Evolutionary conservation across 2,329 filamentous ascomycete genomes (phyloP), one percentile per base, ranked within the genome.

Genomic region (Calonectria naviculata): DNA sequence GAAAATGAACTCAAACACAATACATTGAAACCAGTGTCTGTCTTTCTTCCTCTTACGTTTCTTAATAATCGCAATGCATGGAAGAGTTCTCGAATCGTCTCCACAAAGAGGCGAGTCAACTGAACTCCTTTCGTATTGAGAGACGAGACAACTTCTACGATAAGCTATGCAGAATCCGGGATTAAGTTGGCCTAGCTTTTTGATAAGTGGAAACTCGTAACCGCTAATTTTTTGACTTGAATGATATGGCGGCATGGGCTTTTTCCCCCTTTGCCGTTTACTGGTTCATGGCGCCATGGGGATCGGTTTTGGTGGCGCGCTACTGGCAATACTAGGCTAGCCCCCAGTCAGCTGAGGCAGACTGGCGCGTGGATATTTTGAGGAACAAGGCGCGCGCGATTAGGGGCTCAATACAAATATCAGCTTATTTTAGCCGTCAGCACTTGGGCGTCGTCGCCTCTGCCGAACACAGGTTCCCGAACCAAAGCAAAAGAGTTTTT

Each of bases 341-440:
- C 21, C 52, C 52, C 52, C 34, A 58, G 52, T 58, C 52, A 58
- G 52, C 52, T 58, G 52, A 58, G 52, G 13, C 46, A 29, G 6
- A 17, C 5, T 26, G 38, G 34, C n/a, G 31, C 9, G 24, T 36
- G 21, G 52, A 36, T 21, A 49, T 34, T 21, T 54, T 17, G 8
- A 46, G 52, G 4, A n/a, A 24, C n/a, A 34, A 31, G 24, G 29
- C 29, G n/a, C 21, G n/a, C n/a, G n/a, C n/a, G 24, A 54, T 34
- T 31, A 24, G n/a, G 52, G 29, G 21, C 12, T 24, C n/a, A 26
- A 58, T 56, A 29, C 47, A 58, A 58, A 58, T 58, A 58, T 58
- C 31, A 58, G 52, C 31, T 58, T 58, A 58, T 58, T 58, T 58
- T 58, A 58, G 52, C 31, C 52, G 29, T 58, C 52, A 58, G 52